Conservation (phyloP, 495 filamentous ascomycete species). For the Penicillium tannophilum region DNA sequence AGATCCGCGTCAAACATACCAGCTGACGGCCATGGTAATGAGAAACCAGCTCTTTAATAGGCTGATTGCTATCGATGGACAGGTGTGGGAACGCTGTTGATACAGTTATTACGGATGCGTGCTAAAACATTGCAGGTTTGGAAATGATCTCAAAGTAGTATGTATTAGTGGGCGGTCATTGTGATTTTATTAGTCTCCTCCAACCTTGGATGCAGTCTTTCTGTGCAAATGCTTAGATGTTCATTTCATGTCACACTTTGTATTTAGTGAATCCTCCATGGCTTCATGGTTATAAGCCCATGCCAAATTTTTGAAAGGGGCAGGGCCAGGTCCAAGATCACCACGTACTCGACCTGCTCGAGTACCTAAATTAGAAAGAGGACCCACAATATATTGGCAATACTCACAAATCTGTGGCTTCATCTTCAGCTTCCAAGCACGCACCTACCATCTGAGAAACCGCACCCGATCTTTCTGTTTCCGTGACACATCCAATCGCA, state of each 20-base stretch:
- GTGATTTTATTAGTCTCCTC: background rate
- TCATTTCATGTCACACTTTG: background rate
- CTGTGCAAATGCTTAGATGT: background rate
- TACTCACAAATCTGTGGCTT: constrained; percentile 6
- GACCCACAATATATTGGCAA: background rate
- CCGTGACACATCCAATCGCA: constrained; percentile 23
- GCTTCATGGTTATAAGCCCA: background rate
- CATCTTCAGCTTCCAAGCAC: constrained; percentile 31
- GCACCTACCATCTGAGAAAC: constrained; percentile 34
- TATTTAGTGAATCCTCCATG: background rate
- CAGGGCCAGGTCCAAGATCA: background rate
- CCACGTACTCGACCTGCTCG: background rate
- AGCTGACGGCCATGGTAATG: constrained; percentile 71
- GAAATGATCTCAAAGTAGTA: constrained; percentile 11
- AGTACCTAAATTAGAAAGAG: background rate
- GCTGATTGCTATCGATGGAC: constrained; percentile 75
- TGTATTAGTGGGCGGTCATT: background rate
- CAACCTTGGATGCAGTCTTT: background rate
- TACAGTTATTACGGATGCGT: constrained; percentile 11
- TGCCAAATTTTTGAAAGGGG: background rate
- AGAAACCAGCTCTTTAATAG: constrained; percentile 87
- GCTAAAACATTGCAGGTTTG: constrained; percentile 31
- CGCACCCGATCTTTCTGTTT: constrained; percentile 17
- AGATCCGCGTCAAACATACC: constrained; percentile 50
- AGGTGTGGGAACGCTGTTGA: constrained; percentile 87